Base-by-base conservation (phyloP, 202 grass and related monocot species). In the Panicum virgatum region DNA sequence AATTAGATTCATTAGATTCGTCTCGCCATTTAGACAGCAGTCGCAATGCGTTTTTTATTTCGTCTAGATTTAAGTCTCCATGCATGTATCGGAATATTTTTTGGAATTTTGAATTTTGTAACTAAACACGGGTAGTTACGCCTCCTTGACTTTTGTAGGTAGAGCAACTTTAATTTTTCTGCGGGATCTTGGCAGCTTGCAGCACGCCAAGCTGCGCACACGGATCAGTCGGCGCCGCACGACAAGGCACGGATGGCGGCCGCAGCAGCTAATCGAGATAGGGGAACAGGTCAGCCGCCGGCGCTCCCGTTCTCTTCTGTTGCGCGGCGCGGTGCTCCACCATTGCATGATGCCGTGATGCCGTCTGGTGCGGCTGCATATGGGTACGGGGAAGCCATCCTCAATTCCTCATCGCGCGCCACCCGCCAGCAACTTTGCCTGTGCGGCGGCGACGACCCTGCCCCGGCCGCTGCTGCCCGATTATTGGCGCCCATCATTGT, bases 401-500 rank as follows among this genome's bases (percentile, higher is more conserved):
- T n/a, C n/a, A n/a, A n/a, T 54, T n/a, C 57, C 32, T 40, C 20
- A 48, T 22, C 51, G 13, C 13, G 7, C 5, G 20, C 6, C 34
- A 34, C 32, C 32, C 32, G 32, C 14, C 12, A 75, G n/a, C 61
- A 53, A 36, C 42, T 66, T 73, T 32, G 30, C 43, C 59, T 7
- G 38, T 25, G 57, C 51, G 25, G n/a, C 20, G 1, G n/a, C n/a
- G n/a, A n/a, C n/a, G n/a, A 37, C 12, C 2, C 56, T 40, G 39
- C n/a, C n/a, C n/a, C n/a, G n/a, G n/a, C n/a, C n/a, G n/a, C n/a
- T n/a, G n/a, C 46, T 6, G 46, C 34, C 63, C 20, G 74, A 88
- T 74, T 51, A 83, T 87, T 66, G 47, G 20, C 46, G 38, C 66
- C 66, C 72, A n/a, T n/a, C n/a, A n/a, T n/a, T n/a, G n/a, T n/a